Evolutionary conservation across 495 filamentous ascomycete species (phyloP), one percentile per base, ranked within the genome.

Genomic region (Hypoxylon rickii): DNA sequence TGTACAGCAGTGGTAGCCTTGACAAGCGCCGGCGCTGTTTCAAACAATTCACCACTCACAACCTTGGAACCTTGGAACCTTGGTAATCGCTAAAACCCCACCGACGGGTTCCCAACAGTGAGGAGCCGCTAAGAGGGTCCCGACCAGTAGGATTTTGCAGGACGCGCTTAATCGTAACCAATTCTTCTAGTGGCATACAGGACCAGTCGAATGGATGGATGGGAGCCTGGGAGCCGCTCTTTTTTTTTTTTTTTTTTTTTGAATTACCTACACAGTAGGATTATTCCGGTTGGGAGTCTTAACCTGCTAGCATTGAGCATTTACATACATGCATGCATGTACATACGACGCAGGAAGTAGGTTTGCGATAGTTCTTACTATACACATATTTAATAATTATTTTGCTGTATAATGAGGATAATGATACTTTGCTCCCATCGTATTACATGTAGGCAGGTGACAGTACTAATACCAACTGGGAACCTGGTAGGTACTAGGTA

Each of bases 91-190:
- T n/a, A n/a, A n/a, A 17, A 50, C 39, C 52, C 46, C 52, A 34
- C 43, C 24, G 20, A 37, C 41, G 50, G 44, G 32, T 12, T 7
- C 7, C 32, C 43, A 49, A 54, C 32, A 40, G 34, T 20, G 36
- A 45, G 48, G 53, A 63, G 59, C 53, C 59, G 59, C 59, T 58
- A 63, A 40, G 16, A 22, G 22, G 48, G 20, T 16, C 45, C 38
- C 48, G 41, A 37, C 65, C 65, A 65, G 61, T 67, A 65, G 39
- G 44, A 65, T 59, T 21, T 45, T 26, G 53, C 52, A 51, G 51
- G 50, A 64, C 65, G 65, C 65, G 65, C 65, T 65, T 66, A 66
- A 61, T 51, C 37, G 29, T 29, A 45, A 53, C 45, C 51, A 55
- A 43, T 47, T 55, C n/a, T n/a, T n/a, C 36, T 31, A 21, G 41